phyloP scores from a whole-genome alignment of 2,329 filamentous ascomycete genomes.

The Pseudocercospora pini-densiflorae region DNA sequence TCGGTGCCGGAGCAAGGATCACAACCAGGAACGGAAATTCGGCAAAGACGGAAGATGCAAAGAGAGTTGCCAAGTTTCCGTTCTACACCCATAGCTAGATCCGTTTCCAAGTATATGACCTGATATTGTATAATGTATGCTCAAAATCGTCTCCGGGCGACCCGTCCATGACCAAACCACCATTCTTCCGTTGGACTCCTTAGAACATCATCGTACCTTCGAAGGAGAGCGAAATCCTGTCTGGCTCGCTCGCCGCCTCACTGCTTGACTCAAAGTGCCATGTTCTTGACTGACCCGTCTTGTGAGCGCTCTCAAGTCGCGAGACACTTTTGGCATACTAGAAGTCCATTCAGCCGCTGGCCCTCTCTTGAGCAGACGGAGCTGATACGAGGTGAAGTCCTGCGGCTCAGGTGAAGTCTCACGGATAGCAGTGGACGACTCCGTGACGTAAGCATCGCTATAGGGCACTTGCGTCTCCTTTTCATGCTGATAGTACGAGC shows the following conservation, averaged over 20 bases:
- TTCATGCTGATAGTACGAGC: slow-evolving; percentile 18
- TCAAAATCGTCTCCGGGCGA: neutral
- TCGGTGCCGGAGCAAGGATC: neutral
- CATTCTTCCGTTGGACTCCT: neutral
- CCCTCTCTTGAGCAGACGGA: slow-evolving; percentile 22
- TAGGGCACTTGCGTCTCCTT: slow-evolving; percentile 28
- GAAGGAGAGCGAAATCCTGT: slow-evolving; percentile 32
- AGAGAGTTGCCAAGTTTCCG: neutral
- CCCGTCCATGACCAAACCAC: neutral
- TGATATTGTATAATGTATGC: neutral
- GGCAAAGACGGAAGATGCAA: neutral
- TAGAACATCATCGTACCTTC: slow-evolving; percentile 20
- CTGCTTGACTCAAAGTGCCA: slow-evolving; percentile 36
- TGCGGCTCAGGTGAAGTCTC: slow-evolving; percentile 13
- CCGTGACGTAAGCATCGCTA: slow-evolving; percentile 28
- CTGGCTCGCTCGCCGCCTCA: slow-evolving; percentile 31
- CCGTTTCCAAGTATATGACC: neutral
- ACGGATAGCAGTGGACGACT: slow-evolving; percentile 30
- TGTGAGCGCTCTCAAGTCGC: slow-evolving; percentile 32
- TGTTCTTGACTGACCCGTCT: slow-evolving; percentile 33
- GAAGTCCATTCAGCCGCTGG: slow-evolving; percentile 24
- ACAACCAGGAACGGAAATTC: neutral
- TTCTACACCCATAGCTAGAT: neutral
- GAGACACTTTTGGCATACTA: slow-evolving; percentile 19
- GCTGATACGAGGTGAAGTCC: slow-evolving; percentile 24